Base-by-base conservation (phyloP, 345 rosid species). In the Lepidium sativum region DNA sequence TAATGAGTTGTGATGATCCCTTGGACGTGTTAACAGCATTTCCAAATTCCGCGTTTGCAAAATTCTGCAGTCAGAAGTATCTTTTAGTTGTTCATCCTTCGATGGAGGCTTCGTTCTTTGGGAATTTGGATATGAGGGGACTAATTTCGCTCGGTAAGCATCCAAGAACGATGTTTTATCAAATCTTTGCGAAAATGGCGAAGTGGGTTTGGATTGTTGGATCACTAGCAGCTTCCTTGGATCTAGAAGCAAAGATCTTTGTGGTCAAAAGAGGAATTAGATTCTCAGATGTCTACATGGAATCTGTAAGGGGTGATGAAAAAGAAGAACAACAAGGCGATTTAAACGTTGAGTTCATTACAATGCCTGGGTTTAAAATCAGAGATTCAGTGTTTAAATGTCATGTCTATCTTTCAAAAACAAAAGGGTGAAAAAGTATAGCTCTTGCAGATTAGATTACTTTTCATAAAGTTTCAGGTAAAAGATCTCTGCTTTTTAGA, bases 281-380 rank as follows among this genome's bases (percentile, higher is more conserved):
- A 41, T 82, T 79, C 79, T 83, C 80, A 12, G 42, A 70, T 38
- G 78, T 43, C 33, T 70, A 63, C 75, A 83, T 82, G 89, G 81
- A 82, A 60, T 56, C 84, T 49, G 65, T 80, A 5, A 72, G 72
- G 29, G 42, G 17, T 35, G 27, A 25, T 21, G 47, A 10, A 27
- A 52, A 20, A 18, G 49, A 67, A 18, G 68, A 67, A 67, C 54
- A 5, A 23, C 61, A 63, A 35, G 54, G 52, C 21, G 53, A 51
- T 15, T 37, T 6, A 45, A 81, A 20, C 29, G 89, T 82, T 12
- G 84, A 80, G 77, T 80, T 86, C 63, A 81, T 78, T 63, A 75
- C 82, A 39, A 82, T 86, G 81, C 89, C 86, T 2, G 90, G 94
- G 53, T 82, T 81, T 51, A 82, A 72, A 59, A 69, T 82, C 6